These are phyloP conservation scores for Colletotrichum sp. DNA, from an alignment of 2,329 filamentous ascomycete species.

Conservation along the genomic window DNA sequence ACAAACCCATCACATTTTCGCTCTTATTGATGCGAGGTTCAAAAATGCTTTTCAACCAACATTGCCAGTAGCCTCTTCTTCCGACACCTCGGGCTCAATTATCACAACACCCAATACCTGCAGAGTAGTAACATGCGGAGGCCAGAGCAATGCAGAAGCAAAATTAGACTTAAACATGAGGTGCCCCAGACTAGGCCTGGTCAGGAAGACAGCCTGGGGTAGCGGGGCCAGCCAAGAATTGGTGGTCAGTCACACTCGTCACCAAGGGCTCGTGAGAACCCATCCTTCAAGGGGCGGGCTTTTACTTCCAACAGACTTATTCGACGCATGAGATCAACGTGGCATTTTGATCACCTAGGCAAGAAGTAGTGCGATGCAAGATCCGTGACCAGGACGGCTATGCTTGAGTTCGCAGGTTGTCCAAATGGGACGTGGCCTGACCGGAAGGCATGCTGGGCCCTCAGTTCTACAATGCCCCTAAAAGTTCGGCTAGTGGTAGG, in stretches of 20 bases:
- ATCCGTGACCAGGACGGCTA: neutral
- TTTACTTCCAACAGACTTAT: neutral
- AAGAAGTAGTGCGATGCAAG: neutral
- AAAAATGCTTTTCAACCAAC: neutral
- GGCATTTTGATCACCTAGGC: neutral
- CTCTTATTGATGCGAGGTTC: rapidly evolving
- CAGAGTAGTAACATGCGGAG: neutral
- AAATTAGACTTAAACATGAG: neutral
- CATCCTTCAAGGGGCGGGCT: neutral
- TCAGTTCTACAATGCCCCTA: neutral
- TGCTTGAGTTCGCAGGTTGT: neutral
- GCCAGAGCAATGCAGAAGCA: neutral
- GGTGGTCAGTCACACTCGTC: neutral
- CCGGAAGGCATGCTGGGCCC: neutral
- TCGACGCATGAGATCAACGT: neutral
- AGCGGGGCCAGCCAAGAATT: neutral
- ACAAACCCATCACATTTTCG: neutral
- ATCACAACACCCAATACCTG: neutral
- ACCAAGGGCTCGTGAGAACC: neutral
- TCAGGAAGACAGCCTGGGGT: neutral
- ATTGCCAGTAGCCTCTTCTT: neutral
- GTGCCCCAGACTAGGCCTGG: neutral
- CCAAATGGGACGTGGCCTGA: neutral
- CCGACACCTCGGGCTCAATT: neutral
- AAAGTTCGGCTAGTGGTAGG: neutral